These are phyloP conservation scores for Xerophyta viscosa DNA, from an alignment of 106 monocot genomes.

Conservation along the genomic window DNA sequence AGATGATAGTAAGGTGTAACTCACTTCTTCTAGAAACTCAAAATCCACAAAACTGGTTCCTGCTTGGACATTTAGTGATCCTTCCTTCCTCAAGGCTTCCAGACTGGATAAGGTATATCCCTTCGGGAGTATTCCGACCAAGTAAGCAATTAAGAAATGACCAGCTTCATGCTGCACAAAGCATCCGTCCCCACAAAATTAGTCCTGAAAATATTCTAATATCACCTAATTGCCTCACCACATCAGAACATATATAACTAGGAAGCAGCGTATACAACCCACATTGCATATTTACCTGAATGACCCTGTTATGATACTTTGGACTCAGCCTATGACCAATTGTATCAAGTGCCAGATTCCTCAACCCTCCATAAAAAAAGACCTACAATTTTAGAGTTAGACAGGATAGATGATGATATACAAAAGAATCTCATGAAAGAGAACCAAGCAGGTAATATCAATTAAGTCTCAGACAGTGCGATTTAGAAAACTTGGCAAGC, in stretches of 20 bases:
- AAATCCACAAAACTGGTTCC: constrained; percentile 96
- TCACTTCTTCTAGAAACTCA: constrained; percentile 89
- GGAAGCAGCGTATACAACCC: no score
- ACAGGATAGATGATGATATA: no score
- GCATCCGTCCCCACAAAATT: not conserved
- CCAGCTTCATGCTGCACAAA: constrained; percentile 82
- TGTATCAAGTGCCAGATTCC: constrained; percentile 71
- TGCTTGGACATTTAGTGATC: constrained; percentile 88
- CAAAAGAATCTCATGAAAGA: no score
- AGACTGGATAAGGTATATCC: constrained; percentile 71
- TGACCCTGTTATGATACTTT: constrained; percentile 80
- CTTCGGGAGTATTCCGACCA: constrained; percentile 84
- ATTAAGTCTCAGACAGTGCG: no score
- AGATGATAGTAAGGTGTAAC: constrained; percentile 8
- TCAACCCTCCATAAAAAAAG: constrained; percentile 62
- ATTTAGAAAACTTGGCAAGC: no score
- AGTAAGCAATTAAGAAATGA: constrained; percentile 85
- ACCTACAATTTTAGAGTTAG: constrained; percentile 24
- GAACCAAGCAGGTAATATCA: no score
- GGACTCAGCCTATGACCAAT: constrained; percentile 67
- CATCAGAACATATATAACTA: not conserved
- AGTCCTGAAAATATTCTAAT: constrained; percentile 2
- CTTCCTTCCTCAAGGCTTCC: constrained; percentile 63
- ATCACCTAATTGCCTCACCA: not conserved
- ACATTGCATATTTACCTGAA: constrained; percentile 57